phyloP scores from a whole-genome alignment of 352 stramenopile species.

The Elongisporangium senticosum region DNA sequence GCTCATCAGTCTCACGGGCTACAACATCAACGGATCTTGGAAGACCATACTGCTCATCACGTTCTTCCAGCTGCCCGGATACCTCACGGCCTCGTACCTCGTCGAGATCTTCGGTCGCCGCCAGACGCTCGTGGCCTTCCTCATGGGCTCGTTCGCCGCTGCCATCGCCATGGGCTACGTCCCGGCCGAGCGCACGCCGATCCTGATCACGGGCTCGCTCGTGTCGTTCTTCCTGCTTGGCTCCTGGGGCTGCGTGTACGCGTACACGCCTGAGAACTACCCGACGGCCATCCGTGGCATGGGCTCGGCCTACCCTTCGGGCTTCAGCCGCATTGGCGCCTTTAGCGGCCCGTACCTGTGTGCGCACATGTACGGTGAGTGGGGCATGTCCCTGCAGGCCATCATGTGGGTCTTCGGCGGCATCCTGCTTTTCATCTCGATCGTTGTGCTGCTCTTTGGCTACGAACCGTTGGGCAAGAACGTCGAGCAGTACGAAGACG shows the following conservation, averaged over 20 bases:
- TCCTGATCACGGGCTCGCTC: conserved; percentile 45
- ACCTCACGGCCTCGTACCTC: conserved; percentile 41
- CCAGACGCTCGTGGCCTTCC: conserved; percentile 46
- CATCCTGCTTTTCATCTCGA: conserved; percentile 48
- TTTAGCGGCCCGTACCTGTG: conserved; percentile 64
- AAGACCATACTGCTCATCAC: conserved; percentile 55
- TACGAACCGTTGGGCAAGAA: conserved; percentile 68
- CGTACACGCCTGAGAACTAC: conserved; percentile 77
- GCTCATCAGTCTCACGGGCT: conserved; percentile 49
- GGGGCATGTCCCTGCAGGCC: conserved; percentile 44
- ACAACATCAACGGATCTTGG: conserved; percentile 53
- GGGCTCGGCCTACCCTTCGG: conserved; percentile 51
- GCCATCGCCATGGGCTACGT: conserved; percentile 65
- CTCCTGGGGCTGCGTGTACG: conserved; percentile 62
- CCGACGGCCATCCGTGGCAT: conserved; percentile 64
- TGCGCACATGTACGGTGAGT: conserved; percentile 47
- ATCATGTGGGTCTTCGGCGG: conserved; percentile 74
- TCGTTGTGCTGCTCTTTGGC: conserved; percentile 49
- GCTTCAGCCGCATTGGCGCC: conserved; percentile 61
- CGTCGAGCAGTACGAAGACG: conserved; percentile 44
- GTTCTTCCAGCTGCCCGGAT: conserved; percentile 55
- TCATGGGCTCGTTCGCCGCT: conserved; percentile 34
- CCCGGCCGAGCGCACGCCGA: conserved; percentile 20
- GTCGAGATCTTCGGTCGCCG: conserved; percentile 54
- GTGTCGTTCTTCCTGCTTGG: conserved; percentile 70